phyloP scores from a whole-genome alignment of 257 asterid genomes.

The Ballota nigra region DNA sequence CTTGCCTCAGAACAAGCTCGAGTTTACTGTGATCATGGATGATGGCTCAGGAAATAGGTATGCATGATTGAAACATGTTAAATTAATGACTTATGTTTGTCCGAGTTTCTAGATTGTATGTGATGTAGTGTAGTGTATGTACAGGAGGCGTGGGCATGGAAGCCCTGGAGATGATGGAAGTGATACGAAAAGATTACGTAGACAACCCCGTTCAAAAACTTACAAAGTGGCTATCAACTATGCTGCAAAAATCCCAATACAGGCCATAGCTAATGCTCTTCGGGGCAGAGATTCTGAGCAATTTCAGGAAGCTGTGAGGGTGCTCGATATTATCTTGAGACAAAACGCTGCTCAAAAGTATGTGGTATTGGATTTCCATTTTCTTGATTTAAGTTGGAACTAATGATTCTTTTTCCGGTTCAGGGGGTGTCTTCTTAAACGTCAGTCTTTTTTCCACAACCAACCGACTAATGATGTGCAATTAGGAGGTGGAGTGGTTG shows the following conservation, averaged over 20 bases:
- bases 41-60: constrained; percentile 46
- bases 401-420: not conserved
- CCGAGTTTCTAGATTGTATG: not conserved
- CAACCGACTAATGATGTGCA: constrained; percentile 42
- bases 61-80: too few species aligned
- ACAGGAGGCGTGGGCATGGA: constrained; percentile 36
- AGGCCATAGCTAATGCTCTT: constrained; percentile 50
- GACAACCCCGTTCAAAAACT: constrained; percentile 43
- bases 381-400: not conserved
- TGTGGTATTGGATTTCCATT: not conserved
- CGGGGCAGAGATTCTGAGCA: constrained; percentile 62
- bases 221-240: constrained; percentile 55
- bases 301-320: constrained; percentile 74
- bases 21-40: constrained; percentile 55
- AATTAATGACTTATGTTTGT: not conserved
- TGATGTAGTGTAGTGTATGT: not conserved
- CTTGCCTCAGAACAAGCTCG: constrained; percentile 57
- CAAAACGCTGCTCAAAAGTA: constrained; percentile 67
- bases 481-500: constrained; percentile 66
- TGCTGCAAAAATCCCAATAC: constrained; percentile 64
- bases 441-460: constrained; percentile 67
- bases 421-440: constrained; percentile 78
- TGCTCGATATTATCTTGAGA: constrained; percentile 56
- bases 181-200: constrained; percentile 47
- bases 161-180: constrained; percentile 38